Evolutionary conservation across 1,139 yeast genomes (phyloP), one percentile per base, ranked within the genome.

Genomic region (Saccharomycopsis hybrid): DNA sequence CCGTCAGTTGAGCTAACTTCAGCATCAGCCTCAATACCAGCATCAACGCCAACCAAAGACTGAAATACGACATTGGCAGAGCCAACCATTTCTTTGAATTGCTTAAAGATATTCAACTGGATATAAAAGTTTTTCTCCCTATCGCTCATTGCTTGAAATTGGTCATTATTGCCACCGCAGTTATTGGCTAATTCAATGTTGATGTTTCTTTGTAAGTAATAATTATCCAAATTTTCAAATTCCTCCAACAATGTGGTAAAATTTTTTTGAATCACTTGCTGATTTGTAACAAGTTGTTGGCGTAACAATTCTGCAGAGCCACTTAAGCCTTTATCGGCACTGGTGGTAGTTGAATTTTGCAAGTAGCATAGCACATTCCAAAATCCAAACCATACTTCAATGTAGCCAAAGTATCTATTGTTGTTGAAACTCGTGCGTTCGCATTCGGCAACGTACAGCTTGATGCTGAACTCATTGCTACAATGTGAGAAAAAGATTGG

Each of bases 141-240:
- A 3, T 31, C 50, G 29, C 42, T 18, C 13, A 50, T 9, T 5
- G 31, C n/a, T 11, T 40, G n/a, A 32, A 24, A 13, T 13, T 32
- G 30, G 3, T 36, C 18, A 11, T 37, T 36, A 9, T 31, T 32
- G 11, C 24, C 30, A 4, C 27, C 39, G n/a, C n/a, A n/a, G 7
- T 29, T 43, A 24, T 40, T 32, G 1, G 29, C 13, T 8, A 52
- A 41, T 32, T 52, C 53, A n/a, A 24, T 13, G 24, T 52, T 44
- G n/a, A 52, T 41, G 38, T 52, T 52, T 27, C 44, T 44, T 40
- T 44, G 43, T 31, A 52, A 38, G 35, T 52, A 52, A 41, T 44
- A 47, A 35, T 47, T 51, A 35, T 53, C 54, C 43, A 53, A 40
- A 42, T 53, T 42, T 25, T 53, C 30, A 41, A 53, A 53, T 45